Base-by-base conservation (phyloP, 768 basidiomycete genomes). In the Leccinum subgranulosum region DNA sequence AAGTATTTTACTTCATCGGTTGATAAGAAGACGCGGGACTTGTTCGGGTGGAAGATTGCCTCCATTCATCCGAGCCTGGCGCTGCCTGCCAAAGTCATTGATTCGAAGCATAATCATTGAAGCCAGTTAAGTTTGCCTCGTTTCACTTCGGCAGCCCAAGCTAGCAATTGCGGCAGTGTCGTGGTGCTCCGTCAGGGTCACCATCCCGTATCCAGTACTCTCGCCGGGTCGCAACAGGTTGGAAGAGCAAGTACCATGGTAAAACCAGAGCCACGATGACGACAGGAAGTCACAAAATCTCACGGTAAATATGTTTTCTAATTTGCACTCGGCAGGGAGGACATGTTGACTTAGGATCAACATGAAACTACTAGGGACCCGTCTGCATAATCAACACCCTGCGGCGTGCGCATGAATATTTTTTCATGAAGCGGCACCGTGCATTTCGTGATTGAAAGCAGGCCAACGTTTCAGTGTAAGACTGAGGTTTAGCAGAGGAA, bases 1-100 rank as follows among this genome's bases (percentile, higher is more conserved):
- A 25, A 41, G 39, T 41, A 43, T 56, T 60, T 62, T 53, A 62
- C 63, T 51, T 51, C 52, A 60, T 64, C 43, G 25, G 50, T 27
- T 34, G 52, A 46, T 45, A 54, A 33, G 54, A 31, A 29, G 25
- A 47, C 62, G 36, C 31, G 50, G 51, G 41, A 48, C 49, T 59
- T 53, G 53, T 41, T 33, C 36, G 48, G 28, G 60, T 63, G 54
- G 55, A 55, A 58, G 53, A 23, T 49, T 21, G 43, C 17, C 56
- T 39, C 50, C 33, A 27, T 55, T 48, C 41, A 52, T 49, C 56
- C 28, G 31, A 56, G 39, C 34, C 51, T 36, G 49, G 25, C 54
- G 51, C 34, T 63, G 28, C 48, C 48, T 29, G 23, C 36, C 12
- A 23, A 45, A 60, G 28, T n/a, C 54, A 23, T 43, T 43, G 41